phyloP scores from a whole-genome alignment of 306 rosid species.

The Erythrophleum fordii region DNA sequence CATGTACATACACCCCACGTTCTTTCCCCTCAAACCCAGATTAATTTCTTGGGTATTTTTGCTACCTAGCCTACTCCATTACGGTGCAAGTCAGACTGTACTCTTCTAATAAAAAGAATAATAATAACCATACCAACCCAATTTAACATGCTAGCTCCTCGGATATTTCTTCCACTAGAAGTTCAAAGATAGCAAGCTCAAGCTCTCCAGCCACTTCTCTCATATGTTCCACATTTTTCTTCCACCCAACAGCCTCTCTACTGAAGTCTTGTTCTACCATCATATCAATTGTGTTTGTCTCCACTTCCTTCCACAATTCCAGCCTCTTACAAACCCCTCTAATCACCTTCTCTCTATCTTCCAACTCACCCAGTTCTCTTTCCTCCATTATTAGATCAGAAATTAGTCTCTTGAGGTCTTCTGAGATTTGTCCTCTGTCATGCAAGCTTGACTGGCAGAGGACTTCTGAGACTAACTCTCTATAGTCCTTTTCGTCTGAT shows the following conservation, averaged over 20 bases:
- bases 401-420: constrained; percentile 60
- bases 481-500: constrained; percentile 36
- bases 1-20: constrained; percentile 55
- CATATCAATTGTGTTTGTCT: constrained; percentile 77
- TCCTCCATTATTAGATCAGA: constrained; percentile 73
- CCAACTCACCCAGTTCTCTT: constrained; percentile 22
- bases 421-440: constrained; percentile 38
- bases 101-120: constrained; percentile 46
- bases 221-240: constrained; percentile 46
- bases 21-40: constrained; percentile 36
- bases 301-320: constrained; percentile 77
- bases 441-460: constrained; percentile 37
- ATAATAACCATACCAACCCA: constrained; percentile 32
- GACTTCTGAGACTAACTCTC: constrained; percentile 49
- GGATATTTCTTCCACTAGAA: constrained; percentile 70
- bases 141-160: constrained; percentile 59
- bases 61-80: constrained; percentile 53
- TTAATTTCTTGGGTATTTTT: constrained; percentile 32
- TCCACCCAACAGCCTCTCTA: constrained; percentile 66
- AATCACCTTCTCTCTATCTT: constrained; percentile 48
- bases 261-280: constrained; percentile 77
- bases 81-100: constrained; percentile 52
- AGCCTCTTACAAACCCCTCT: constrained; percentile 58
- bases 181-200: constrained; percentile 66
- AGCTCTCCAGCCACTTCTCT: constrained; percentile 61